Evolutionary conservation across 2,329 filamentous ascomycete species (phyloP).

Genomic region (Penicillium sp.): DNA sequence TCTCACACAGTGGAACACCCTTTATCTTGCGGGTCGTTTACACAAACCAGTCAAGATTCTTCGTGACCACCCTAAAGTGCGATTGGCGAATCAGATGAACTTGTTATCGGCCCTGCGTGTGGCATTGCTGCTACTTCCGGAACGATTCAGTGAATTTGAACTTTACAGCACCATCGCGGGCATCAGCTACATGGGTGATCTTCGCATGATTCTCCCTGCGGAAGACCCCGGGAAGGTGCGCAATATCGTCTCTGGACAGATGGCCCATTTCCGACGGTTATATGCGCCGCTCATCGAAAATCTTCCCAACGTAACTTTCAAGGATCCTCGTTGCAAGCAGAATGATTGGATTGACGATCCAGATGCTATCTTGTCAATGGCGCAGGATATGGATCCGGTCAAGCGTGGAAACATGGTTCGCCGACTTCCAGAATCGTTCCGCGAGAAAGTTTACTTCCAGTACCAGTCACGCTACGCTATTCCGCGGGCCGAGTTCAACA

Average conservation of each 20-base stretch:
- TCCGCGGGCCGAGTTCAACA: conserved; percentile 78
- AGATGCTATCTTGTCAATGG: conserved; percentile 67
- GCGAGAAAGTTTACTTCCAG: conserved; percentile 88
- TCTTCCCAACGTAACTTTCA: conserved; percentile 84
- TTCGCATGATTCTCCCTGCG: conserved; percentile 88
- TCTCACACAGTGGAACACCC: conserved; percentile 85
- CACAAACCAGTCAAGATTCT: conserved; percentile 99
- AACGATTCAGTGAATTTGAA: conserved; percentile 81
- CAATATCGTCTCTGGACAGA: conserved; percentile 92
- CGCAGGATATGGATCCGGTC: conserved; percentile 90
- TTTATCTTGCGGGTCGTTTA: conserved; percentile 93
- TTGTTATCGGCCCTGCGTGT: conserved; percentile 89
- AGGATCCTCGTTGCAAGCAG: conserved; percentile 63
- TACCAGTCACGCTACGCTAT: conserved; percentile 92
- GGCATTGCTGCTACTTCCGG: conserved; percentile 82
- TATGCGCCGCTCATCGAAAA: conserved; percentile 89
- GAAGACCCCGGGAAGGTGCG: conserved; percentile 91
- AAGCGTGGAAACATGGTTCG: conserved; percentile 96
- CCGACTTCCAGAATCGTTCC: conserved; percentile 82
- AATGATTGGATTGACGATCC: conserved; percentile 68
- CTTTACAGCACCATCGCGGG: conserved; percentile 90
- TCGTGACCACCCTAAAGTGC: conserved; percentile 87
- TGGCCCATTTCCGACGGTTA: conserved; percentile 86
- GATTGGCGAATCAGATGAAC: conserved; percentile 94
- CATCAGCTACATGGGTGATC: conserved; percentile 92